Evolutionary conservation across 2,329 filamentous ascomycete species (phyloP).

Genomic region (Coniella vitis): DNA sequence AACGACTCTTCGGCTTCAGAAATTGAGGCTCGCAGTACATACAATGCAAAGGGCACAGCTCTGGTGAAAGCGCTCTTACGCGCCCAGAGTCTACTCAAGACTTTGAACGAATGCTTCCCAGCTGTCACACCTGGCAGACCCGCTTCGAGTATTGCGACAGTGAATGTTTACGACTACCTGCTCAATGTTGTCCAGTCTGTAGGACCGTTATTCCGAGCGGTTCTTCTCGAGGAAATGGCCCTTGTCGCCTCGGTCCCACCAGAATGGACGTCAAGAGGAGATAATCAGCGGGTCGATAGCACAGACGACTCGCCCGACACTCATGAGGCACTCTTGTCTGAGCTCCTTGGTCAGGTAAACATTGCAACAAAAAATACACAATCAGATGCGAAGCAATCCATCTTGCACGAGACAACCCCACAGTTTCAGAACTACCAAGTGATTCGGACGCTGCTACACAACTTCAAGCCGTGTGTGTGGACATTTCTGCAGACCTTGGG

Average conservation of each 20-base stretch:
- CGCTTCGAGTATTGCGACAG: constrained; percentile 59
- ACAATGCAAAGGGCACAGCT: constrained; percentile 58
- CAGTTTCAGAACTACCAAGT: constrained; percentile 69
- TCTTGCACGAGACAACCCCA: constrained; percentile 24
- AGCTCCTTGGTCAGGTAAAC: constrained; percentile 8
- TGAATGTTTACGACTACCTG: constrained; percentile 85
- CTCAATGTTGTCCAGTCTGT: constrained; percentile 65
- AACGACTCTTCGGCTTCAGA: constrained; percentile 19
- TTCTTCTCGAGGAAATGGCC: constrained; percentile 77
- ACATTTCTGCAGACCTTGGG: constrained; percentile 82
- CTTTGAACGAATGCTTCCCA: constrained; percentile 68
- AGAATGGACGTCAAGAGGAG: constrained; percentile 46
- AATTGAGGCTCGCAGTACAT: constrained; percentile 20
- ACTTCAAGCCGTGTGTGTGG: constrained; percentile 72
- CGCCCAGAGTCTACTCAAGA: constrained; percentile 67
- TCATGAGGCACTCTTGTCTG: constrained; percentile 5
- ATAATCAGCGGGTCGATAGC: constrained; percentile 9
- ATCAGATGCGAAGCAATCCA: constrained; percentile 5
- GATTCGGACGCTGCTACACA: constrained; percentile 69
- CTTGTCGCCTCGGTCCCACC: constrained; percentile 68
- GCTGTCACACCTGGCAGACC: constrained; percentile 61
- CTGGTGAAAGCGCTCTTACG: constrained; percentile 73
- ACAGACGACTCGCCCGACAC: constrained; percentile 9
- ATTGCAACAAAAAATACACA: not conserved
- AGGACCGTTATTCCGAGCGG: constrained; percentile 69